Evolutionary conservation across 2,329 filamentous ascomycete genomes (phyloP).

Genomic region (Fusarium graminum): DNA sequence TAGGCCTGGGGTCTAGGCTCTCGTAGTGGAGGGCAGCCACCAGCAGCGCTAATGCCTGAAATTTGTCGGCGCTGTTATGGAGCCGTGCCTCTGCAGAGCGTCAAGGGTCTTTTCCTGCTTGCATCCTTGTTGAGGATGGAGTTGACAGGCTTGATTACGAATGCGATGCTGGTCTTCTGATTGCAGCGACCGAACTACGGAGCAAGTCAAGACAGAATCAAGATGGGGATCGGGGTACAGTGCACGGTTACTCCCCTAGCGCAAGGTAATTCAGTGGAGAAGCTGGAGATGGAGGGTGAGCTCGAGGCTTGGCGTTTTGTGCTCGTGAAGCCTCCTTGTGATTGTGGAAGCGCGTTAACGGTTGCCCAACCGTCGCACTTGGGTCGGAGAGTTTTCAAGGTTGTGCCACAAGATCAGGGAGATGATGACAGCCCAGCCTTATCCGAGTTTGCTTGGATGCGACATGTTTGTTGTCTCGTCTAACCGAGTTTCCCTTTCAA

Average conservation of each 20-base stretch:
- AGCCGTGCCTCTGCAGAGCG: not conserved
- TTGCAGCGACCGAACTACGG: not conserved
- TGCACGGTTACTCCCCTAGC: conserved; percentile 10
- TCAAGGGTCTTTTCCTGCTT: not conserved
- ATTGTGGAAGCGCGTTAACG: not conserved
- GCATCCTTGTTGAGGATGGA: not conserved
- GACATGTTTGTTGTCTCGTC: not conserved
- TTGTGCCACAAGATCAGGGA: not conserved
- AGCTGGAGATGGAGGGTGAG: not conserved
- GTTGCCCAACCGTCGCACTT: not conserved
- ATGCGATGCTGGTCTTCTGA: not conserved
- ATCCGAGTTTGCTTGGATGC: not conserved
- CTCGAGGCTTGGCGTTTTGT: conserved; percentile 5
- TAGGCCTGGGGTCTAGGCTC: conserved; percentile 11
- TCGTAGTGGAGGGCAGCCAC: conserved; percentile 8
- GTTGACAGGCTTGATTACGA: not conserved
- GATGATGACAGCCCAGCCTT: conserved; percentile 14
- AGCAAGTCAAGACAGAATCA: not conserved
- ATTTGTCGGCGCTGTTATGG: not conserved
- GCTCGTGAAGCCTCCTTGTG: conserved; percentile 6
- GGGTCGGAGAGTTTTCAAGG: not conserved
- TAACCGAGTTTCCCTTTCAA: conserved; percentile 4
- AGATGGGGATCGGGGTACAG: not conserved
- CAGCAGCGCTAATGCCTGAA: not conserved
- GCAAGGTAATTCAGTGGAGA: conserved; percentile 20